Evolutionary conservation across 257 asterid genomes (phyloP).

Genomic region (Osmanthus fragrans): DNA sequence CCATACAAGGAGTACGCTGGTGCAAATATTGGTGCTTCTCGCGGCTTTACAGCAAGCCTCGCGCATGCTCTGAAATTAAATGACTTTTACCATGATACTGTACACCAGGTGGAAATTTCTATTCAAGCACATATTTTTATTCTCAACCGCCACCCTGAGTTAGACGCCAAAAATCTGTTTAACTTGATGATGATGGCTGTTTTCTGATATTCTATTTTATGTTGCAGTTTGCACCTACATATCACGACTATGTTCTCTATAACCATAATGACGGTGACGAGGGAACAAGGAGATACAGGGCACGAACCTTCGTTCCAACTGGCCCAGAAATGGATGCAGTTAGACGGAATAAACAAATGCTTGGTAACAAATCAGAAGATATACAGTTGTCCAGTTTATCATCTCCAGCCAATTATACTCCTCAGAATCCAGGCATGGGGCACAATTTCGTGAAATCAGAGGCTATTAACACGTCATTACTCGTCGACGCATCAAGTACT

Average conservation of each 20-base stretch:
- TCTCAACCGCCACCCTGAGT: background rate
- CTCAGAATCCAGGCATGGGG: too few species aligned
- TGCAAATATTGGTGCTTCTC: constrained; percentile 75
- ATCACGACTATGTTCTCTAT: constrained; percentile 93
- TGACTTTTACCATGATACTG: constrained; percentile 93
- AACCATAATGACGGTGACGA: constrained; percentile 86
- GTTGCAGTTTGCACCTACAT: constrained; percentile 91
- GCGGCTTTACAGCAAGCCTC: constrained; percentile 75
- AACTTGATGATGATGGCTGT: too few species aligned
- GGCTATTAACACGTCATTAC: constrained; percentile 50
- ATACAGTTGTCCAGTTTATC: constrained; percentile 55
- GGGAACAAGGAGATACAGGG: constrained; percentile 38
- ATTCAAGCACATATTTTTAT: background rate
- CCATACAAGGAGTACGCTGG: constrained; percentile 97
- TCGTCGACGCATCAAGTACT: constrained; percentile 50
- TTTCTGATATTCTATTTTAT: constrained; percentile 6
- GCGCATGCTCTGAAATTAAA: constrained; percentile 83
- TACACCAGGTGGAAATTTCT: constrained; percentile 72
- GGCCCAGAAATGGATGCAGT: constrained; percentile 94
- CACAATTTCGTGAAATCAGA: too few species aligned
- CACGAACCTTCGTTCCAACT: constrained; percentile 71
- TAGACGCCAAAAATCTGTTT: background rate
- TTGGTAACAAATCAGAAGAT: constrained; percentile 68
- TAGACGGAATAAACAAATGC: constrained; percentile 62
- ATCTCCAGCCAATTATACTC: constrained; percentile 32